phyloP scores from a whole-genome alignment of 352 stramenopile genomes.

The Globisporangium iwayamae region DNA sequence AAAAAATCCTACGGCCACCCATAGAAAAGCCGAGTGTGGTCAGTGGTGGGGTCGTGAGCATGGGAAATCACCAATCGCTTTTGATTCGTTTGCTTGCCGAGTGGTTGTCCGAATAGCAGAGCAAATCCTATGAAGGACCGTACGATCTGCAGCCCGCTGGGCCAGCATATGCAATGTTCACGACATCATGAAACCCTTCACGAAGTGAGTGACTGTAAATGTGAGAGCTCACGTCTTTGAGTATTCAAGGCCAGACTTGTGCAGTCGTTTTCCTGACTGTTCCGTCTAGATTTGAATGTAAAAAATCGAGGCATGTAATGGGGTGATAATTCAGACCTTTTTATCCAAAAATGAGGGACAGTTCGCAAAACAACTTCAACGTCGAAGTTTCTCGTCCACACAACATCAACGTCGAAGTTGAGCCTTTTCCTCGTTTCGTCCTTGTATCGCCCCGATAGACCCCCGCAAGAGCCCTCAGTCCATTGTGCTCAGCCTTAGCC shows the following conservation, averaged over 20 bases:
- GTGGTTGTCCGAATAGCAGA: too few species aligned
- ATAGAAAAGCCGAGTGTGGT: conserved; percentile 1
- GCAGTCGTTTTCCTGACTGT: neutral
- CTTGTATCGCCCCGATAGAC: too few species aligned
- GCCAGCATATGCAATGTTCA: too few species aligned
- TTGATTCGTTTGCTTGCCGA: neutral
- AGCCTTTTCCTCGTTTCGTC: neutral
- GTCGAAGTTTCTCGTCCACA: conserved; percentile 8
- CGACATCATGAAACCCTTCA: too few species aligned
- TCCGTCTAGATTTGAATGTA: neutral
- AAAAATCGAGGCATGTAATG: neutral
- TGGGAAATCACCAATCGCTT: neutral
- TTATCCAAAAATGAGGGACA: neutral
- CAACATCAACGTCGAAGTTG: conserved; percentile 1
- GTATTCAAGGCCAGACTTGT: neutral
- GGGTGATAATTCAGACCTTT: neutral
- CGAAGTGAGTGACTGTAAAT: neutral
- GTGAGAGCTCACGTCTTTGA: neutral
- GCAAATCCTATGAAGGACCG: too few species aligned
- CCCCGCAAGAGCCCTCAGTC: too few species aligned
- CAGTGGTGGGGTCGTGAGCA: too few species aligned
- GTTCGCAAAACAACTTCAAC: conserved; percentile 4
- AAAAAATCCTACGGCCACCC: neutral
- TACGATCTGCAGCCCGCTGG: too few species aligned
- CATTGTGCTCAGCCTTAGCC: too few species aligned